Evolutionary conservation across 129 eudicot genomes (phyloP), one percentile per base, ranked within the genome.

Genomic region (Apium graveolens): DNA sequence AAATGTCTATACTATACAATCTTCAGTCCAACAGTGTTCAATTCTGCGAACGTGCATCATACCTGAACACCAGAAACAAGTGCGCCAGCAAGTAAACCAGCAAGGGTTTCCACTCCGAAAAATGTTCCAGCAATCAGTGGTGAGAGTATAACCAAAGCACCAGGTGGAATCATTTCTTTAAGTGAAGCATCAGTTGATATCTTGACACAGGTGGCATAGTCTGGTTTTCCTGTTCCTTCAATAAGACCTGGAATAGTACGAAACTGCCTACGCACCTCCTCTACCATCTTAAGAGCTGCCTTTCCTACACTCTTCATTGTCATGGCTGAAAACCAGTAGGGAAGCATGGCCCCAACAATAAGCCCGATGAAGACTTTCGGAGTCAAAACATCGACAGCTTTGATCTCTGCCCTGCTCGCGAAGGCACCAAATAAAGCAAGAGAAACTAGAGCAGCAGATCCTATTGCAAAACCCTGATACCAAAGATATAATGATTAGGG

Each of bases 51-150:
- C 20, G 11, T 41, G 11, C 37, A 0, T 42, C 77, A 72, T 81
- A 87, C 90, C 86, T 87, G 90, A 63, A 84, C 90, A 43, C 90
- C 90, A 53, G 90, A 87, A 79, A 87, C 87, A 45, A 87, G 88
- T 5, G 90, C 78, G 9, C 90, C 90, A 34, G 86, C 87, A 55
- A 87, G 87, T 55, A 87, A 70, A 32, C 90, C 90, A 51, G 90
- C 85, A 27, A 87, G 87, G 14, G 90, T 81, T 82, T 87, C 87
- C 10, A 87, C 90, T n/a, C 90, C 88, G 73, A 87, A 87, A 48
- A 87, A 84, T 39, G 86, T 87, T 42, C 90, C 90, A 12, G 85
- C 86, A 84, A 87, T 73, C 14, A 87, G 78, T 24, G 90, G 90
- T 2, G 87, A 84, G 10, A 87, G 74, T 83, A 87, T 77, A 68